Base-by-base conservation (phyloP, 345 rosid species). In the Hibiscus tridactylites region DNA sequence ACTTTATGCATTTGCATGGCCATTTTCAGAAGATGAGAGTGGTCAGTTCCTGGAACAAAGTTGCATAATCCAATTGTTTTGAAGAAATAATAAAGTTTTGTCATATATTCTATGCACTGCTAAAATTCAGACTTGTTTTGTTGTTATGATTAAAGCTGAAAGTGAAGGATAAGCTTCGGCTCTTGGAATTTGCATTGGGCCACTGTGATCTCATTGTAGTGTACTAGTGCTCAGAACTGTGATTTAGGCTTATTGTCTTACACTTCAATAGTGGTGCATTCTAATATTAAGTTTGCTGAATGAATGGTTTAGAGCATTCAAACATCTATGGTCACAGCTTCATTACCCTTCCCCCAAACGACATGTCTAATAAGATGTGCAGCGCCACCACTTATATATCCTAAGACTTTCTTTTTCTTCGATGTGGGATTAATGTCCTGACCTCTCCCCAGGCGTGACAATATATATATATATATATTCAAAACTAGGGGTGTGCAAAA, bases 101-200 rank as follows among this genome's bases (percentile, higher is more conserved):
- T 53, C 29, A 19, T 16, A 24, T 54, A 37, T 6, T 37, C 8
- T 37, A 33, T 54, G 62, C 49, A 21, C 62, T 35, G 50, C 42
- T 35, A n/a, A 26, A 54, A 37, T 35, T 54, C 58, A 28, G 21
- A 37, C 42, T 54, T 58, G 33, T 58, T 58, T 58, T 58, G 7
- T 58, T 58, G 15, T 21, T 24, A 58, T 58, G 33, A 24, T 47
- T 68, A 49, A 49, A 49, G 60, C 39, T 68, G 28, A n/a, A 50
- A 68, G 10, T 33, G 60, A 44, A 65, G 53, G 69, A 33, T 52
- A 29, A 31, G 72, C 72, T 52, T 69, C 33, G 72, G 61, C 72
- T 53, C 61, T 69, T 69, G 28, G 61, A 31, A 35, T 53, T 69
- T 69, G 61, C 61, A 5, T 69, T 53, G 72, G 49, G 72, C 52